These are phyloP conservation scores for Platismatia glauca DNA, from an alignment of 495 filamentous ascomycete genomes.

Conservation along the genomic window DNA sequence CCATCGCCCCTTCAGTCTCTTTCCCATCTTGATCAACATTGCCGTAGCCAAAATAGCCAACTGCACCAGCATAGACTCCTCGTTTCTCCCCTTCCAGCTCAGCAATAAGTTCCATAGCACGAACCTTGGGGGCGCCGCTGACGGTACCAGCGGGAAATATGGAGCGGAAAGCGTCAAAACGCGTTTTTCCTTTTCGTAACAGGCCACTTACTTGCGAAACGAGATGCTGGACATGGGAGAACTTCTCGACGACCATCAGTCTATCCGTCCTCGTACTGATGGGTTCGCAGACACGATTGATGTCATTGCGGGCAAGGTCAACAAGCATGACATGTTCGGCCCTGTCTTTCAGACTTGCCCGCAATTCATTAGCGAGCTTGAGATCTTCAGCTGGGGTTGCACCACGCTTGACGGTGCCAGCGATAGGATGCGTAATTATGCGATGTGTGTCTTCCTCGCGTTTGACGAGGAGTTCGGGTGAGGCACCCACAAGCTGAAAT, in stretches of 20 bases:
- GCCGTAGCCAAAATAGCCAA: constrained; percentile 81
- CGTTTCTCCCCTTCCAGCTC: constrained; percentile 90
- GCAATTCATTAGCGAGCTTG: constrained; percentile 65
- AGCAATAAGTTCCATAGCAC: constrained; percentile 93
- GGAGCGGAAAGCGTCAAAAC: constrained; percentile 90
- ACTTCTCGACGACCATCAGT: constrained; percentile 91
- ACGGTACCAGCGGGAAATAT: constrained; percentile 97
- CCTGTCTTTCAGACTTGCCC: constrained; percentile 77
- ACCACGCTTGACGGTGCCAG: constrained; percentile 85
- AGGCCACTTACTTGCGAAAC: constrained; percentile 90
- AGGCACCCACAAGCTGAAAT: constrained; percentile 93
- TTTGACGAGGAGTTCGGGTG: constrained; percentile 88
- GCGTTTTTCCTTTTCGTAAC: constrained; percentile 68
- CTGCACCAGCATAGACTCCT: constrained; percentile 93
- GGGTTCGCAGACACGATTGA: constrained; percentile 93
- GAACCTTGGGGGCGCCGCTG: constrained; percentile 87
- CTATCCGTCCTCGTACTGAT: constrained; percentile 78
- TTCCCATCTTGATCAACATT: constrained; percentile 38
- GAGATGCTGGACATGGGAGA: constrained; percentile 94
- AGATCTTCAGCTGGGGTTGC: constrained; percentile 72
- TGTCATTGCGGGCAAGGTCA: constrained; percentile 92
- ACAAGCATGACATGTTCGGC: constrained; percentile 99
- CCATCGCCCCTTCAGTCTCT: constrained; percentile 74
- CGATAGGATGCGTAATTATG: constrained; percentile 95
- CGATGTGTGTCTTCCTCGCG: constrained; percentile 58